Percentiles rank a stretch among this genome's conserved stretches.
These are phyloP conservation scores for Gryganskiella cystojenkinii DNA, from an alignment of 192 early-diverging fungal species.

Conservation along the genomic window DNA sequence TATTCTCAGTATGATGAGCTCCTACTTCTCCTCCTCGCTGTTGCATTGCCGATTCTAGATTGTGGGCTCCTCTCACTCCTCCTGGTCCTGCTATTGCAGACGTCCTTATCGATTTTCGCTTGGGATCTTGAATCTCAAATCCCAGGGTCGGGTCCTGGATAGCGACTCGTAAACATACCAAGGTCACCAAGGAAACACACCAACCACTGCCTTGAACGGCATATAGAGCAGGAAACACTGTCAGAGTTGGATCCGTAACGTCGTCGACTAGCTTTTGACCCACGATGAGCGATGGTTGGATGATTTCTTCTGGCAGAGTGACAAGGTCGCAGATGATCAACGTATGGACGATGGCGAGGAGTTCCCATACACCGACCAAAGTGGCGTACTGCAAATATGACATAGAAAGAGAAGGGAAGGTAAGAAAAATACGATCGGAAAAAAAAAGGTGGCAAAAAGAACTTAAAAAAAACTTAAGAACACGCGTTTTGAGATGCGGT, in stretches of 20 bases:
- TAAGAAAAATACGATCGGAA: background rate
- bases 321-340: slow-evolving; percentile 18
- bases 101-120: background rate
- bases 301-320: slow-evolving; percentile 5
- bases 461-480: slow-evolving; percentile 5
- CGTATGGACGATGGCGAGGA: slow-evolving; percentile 24
- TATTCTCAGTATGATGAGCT: background rate
- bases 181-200: slow-evolving; percentile 17
- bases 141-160: slow-evolving; percentile 10
- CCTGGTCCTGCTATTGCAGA: too few relatives aligned
- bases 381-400: slow-evolving; percentile 27
- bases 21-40: too few relatives aligned
- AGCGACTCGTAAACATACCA: slow-evolving; percentile 7
- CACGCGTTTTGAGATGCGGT: too few relatives aligned
- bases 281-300: slow-evolving; percentile 15
- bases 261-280: slow-evolving; percentile 27
- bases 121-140: slow-evolving; percentile 30
- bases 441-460: slow-evolving; percentile 2
- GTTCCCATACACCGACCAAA: slow-evolving; percentile 23
- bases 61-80: slow-evolving; percentile 2
- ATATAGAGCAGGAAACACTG: slow-evolving; percentile 17
- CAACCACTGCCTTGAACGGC: slow-evolving; percentile 17
- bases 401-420: background rate
- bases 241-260: slow-evolving; percentile 2
- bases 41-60: background rate